Conservation (phyloP, 306 rosid genomes). For the Cucumis sativus region DNA sequence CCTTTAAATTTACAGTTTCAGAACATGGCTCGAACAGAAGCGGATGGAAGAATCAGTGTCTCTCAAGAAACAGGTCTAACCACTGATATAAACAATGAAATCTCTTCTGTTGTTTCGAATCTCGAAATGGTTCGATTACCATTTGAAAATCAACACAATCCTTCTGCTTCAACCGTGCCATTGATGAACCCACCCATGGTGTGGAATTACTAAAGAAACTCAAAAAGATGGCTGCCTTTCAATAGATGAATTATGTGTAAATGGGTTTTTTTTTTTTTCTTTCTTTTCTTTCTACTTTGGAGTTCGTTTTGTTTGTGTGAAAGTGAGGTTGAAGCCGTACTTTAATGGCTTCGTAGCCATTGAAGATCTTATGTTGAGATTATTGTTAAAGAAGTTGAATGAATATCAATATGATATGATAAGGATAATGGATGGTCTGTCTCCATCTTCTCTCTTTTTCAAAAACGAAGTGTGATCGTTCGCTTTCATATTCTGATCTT, state of each 20-base stretch:
- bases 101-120: slow-evolving; percentile 45
- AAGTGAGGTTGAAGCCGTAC: neutral
- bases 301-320: neutral
- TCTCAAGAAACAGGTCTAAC: slow-evolving; percentile 49
- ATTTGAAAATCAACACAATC: slow-evolving; percentile 30
- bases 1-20: slow-evolving; percentile 13
- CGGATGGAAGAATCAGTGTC: slow-evolving; percentile 35
- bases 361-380: neutral
- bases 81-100: slow-evolving; percentile 43
- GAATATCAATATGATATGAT: neutral
- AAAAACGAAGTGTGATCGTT: neutral
- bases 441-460: neutral
- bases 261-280: neutral
- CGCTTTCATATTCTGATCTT: neutral
- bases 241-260: neutral
- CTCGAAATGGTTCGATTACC: slow-evolving; percentile 30
- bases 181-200: neutral
- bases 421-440: neutral
- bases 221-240: neutral
- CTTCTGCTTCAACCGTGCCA: neutral
- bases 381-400: neutral
- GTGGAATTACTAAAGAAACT: slow-evolving; percentile 1
- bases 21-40: slow-evolving; percentile 31
- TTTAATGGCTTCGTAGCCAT: slow-evolving; percentile 1
- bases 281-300: neutral